Conservation (phyloP, 768 basidiomycete genomes). For the Suillus subluteus region DNA sequence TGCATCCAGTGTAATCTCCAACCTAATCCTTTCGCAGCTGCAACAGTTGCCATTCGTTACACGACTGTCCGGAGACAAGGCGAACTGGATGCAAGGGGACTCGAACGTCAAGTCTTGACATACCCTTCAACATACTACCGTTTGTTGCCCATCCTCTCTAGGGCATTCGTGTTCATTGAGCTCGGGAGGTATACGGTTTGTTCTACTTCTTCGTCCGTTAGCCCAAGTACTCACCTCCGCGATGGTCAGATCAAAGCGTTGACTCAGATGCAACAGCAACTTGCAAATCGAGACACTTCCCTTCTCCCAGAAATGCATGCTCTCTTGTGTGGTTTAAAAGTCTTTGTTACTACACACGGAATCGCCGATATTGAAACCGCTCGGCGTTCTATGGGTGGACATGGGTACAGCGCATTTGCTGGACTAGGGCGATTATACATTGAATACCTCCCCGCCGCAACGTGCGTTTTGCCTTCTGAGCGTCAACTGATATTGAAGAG, state of each 20-base stretch:
- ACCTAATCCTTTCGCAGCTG: constrained; percentile 37
- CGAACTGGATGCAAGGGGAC: constrained; percentile 46
- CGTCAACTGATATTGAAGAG: background rate
- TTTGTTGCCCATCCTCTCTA: constrained; percentile 69
- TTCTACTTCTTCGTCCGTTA: background rate
- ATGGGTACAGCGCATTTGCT: constrained; percentile 72
- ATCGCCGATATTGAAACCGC: constrained; percentile 66
- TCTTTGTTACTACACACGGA: constrained; percentile 53
- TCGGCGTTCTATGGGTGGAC: constrained; percentile 74
- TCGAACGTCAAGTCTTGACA: constrained; percentile 68
- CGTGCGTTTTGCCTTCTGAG: constrained; percentile 43
- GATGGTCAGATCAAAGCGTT: constrained; percentile 51
- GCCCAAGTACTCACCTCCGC: background rate
- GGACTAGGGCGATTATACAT: constrained; percentile 69
- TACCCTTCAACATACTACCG: constrained; percentile 79
- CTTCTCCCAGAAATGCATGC: constrained; percentile 76
- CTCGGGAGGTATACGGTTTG: constrained; percentile 64
- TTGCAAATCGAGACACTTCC: constrained; percentile 59
- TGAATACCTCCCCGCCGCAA: constrained; percentile 64
- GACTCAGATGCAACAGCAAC: constrained; percentile 47
- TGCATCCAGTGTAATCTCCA: background rate
- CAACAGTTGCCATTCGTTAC: constrained; percentile 71
- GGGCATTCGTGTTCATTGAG: constrained; percentile 69
- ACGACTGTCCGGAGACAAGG: constrained; percentile 75
- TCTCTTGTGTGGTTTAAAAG: constrained; percentile 69